These are phyloP conservation scores for Aspergillus glaucus DNA, from an alignment of 2,329 filamentous ascomycete species.

Conservation along the genomic window DNA sequence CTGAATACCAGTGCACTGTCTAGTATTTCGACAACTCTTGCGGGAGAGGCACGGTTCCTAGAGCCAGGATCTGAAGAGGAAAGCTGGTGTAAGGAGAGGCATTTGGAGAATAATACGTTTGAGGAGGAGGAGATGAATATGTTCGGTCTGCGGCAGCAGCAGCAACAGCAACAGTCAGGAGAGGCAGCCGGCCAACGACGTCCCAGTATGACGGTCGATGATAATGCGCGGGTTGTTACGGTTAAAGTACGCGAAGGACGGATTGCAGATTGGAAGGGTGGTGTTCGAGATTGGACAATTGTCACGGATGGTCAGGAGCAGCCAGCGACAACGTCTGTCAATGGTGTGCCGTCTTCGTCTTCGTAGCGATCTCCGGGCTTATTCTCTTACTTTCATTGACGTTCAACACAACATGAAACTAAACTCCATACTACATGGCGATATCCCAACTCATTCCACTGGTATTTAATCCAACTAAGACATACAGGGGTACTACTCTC, in stretches of 20 bases:
- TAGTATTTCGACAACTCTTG: constrained; percentile 88
- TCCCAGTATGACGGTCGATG: constrained; percentile 59
- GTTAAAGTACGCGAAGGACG: constrained; percentile 78
- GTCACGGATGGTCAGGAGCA: constrained; percentile 27
- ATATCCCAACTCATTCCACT: too few relatives aligned
- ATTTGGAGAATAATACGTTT: constrained; percentile 90
- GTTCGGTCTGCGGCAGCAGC: constrained; percentile 32
- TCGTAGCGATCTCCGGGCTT: neutral
- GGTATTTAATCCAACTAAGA: too few relatives aligned
- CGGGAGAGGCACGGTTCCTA: constrained; percentile 73
- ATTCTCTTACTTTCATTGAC: too few relatives aligned
- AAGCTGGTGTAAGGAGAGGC: constrained; percentile 70
- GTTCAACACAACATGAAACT: neutral
- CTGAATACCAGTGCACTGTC: constrained; percentile 84
- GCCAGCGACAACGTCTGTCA: constrained; percentile 18
- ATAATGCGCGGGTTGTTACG: constrained; percentile 79
- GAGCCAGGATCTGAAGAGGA: constrained; percentile 72
- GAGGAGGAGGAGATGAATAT: constrained; percentile 48
- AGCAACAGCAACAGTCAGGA: constrained; percentile 9
- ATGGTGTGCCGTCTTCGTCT: constrained; percentile 15
- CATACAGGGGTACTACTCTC: too few relatives aligned
- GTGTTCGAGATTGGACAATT: constrained; percentile 68
- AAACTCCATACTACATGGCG: too few relatives aligned
- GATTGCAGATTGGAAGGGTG: constrained; percentile 94
- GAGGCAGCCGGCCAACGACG: constrained; percentile 21